Conservation (phyloP, 352 stramenopile genomes). For the Thraustochytrium striatum region DNA sequence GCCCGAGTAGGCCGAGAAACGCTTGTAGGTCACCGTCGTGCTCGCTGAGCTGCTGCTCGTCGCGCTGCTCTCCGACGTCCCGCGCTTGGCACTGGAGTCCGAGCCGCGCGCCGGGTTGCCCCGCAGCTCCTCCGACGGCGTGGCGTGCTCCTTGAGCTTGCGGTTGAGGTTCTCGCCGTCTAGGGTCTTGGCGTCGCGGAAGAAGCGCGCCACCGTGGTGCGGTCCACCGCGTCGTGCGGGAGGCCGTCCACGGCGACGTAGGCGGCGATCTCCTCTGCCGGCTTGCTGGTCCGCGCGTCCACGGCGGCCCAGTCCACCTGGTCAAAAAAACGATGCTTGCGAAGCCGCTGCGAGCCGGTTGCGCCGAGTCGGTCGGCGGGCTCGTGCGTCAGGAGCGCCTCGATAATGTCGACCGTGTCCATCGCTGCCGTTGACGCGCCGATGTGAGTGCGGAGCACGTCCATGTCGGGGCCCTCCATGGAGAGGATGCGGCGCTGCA, state of each 20-base stretch:
- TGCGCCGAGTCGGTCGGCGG: constrained; percentile 40
- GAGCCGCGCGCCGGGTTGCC: too few relatives aligned
- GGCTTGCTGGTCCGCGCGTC: not conserved
- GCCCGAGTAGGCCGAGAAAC: too few relatives aligned
- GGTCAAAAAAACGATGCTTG: constrained; percentile 79
- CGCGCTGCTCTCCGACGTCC: too few relatives aligned
- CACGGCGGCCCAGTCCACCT: constrained; percentile 74
- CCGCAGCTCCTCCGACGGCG: too few relatives aligned
- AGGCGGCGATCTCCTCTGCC: constrained; percentile 15
- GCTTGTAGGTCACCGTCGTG: too few relatives aligned
- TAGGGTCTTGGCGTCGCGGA: constrained; percentile 37
- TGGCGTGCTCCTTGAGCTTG: too few relatives aligned
- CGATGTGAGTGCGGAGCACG: not conserved
- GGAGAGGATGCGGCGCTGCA: constrained; percentile 10
- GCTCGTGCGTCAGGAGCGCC: constrained; percentile 39
- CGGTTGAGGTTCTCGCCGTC: constrained; percentile 44
- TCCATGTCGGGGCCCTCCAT: constrained; percentile 3
- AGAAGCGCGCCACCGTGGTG: constrained; percentile 16
- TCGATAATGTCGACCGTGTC: constrained; percentile 4
- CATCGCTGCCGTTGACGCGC: not conserved
- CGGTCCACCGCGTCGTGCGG: not conserved
- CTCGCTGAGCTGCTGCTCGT: too few relatives aligned
- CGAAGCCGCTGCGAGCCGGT: constrained; percentile 73
- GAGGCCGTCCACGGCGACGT: constrained; percentile 5
- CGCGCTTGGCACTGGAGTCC: too few relatives aligned